Conservation (phyloP, 1,139 yeast genomes). For the Lodderomyces parapsilosis region DNA sequence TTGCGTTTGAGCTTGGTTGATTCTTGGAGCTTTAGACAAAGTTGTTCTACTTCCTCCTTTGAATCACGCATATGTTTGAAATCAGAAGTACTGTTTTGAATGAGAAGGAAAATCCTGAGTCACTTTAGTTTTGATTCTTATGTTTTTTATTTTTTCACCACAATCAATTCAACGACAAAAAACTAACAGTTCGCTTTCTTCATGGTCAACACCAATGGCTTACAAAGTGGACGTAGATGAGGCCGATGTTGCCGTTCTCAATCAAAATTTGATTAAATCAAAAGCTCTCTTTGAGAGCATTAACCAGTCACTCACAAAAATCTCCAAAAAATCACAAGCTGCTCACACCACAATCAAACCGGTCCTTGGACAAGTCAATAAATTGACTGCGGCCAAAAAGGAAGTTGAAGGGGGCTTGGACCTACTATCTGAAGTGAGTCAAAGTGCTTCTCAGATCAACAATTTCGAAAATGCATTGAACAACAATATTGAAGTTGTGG, state of each 20-base stretch:
- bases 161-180: not conserved
- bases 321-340: constrained; percentile 57
- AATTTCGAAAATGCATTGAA: constrained; percentile 46
- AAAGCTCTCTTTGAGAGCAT: constrained; percentile 57
- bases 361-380: constrained; percentile 61
- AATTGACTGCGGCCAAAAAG: constrained; percentile 52
- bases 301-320: constrained; percentile 51
- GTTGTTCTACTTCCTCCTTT: constrained; percentile 12
- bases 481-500: constrained; percentile 38
- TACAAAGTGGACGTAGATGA: constrained; percentile 61
- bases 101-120: not conserved
- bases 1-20: constrained; percentile 22
- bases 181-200: not conserved
- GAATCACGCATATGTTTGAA: constrained; percentile 16
- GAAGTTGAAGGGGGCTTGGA: constrained; percentile 62
- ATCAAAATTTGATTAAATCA: constrained; percentile 66
- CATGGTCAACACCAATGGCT: constrained; percentile 14
- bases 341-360: constrained; percentile 73
- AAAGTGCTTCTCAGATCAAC: constrained; percentile 60
- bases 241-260: constrained; percentile 80
- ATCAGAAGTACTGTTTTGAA: not conserved
- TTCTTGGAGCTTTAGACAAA: constrained; percentile 17
- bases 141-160: not conserved
- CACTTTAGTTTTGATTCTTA: no score
- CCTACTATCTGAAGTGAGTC: constrained; percentile 63